Evolutionary conservation across 225 moss, liverwort and hornwort genomes (phyloP).

Genomic region (Pseudisothecium myosuroides): DNA sequence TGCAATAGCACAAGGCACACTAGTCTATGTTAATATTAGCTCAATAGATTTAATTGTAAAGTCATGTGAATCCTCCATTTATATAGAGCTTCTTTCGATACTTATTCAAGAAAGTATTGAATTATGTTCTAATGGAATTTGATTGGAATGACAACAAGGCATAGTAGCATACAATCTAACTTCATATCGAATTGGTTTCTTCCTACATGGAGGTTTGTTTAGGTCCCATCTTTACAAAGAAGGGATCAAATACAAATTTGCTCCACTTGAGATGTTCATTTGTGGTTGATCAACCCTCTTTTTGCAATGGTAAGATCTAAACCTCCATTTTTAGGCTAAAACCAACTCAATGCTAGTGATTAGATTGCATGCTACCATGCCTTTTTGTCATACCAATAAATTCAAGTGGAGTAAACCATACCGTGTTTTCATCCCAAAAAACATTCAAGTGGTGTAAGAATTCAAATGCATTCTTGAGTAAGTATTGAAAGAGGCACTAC

Average conservation of each 20-base stretch:
- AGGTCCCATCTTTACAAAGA: not conserved
- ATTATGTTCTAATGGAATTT: not conserved
- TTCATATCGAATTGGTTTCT: not conserved
- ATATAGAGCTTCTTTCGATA: not conserved
- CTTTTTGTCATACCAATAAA: not conserved
- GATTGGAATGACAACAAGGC: not conserved
- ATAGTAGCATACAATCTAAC: not conserved
- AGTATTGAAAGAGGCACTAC: not conserved
- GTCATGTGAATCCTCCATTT: fast-evolving
- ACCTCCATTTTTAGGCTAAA: not conserved
- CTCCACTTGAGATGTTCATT: not conserved
- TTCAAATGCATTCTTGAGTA: not conserved
- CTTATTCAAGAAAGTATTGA: not conserved
- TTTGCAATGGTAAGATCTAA: fast-evolving
- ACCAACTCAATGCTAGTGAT: not conserved
- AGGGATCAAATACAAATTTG: not conserved
- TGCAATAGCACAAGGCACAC: no score
- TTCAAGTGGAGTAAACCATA: not conserved
- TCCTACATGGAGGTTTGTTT: not conserved
- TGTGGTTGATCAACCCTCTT: not conserved
- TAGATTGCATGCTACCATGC: not conserved
- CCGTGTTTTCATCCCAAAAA: not conserved
- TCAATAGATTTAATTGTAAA: not conserved
- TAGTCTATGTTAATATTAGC: fast-evolving
- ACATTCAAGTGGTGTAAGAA: not conserved